Conservation (phyloP, 768 basidiomycete genomes). For the Kwoniella bestiolae region DNA sequence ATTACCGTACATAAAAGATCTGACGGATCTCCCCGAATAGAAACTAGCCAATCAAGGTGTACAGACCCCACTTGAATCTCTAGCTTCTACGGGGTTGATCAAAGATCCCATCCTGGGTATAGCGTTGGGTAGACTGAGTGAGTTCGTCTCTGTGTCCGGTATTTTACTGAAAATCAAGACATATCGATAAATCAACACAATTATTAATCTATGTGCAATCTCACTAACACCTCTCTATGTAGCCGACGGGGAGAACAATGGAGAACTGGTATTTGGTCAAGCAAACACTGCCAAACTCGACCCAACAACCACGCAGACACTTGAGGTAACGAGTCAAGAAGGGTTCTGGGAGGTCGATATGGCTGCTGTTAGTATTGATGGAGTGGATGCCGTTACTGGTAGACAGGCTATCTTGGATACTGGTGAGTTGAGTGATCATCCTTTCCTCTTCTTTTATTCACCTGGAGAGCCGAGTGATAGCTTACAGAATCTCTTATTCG, state of each 20-base stretch:
- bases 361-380: conserved; percentile 67
- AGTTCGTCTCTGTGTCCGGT: neutral
- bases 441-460: neutral
- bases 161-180: too few relatives aligned
- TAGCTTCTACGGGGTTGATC: conserved; percentile 67
- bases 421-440: conserved; percentile 62
- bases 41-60: conserved; percentile 68
- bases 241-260: conserved; percentile 55
- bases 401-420: conserved; percentile 78
- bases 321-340: conserved; percentile 15
- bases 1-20: neutral
- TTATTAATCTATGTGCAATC: too few relatives aligned
- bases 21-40: conserved; percentile 2
- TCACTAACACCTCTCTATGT: neutral
- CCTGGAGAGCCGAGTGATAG: neutral
- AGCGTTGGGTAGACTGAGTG: conserved; percentile 72
- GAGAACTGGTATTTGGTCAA: conserved; percentile 80
- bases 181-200: too few relatives aligned
- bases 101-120: conserved; percentile 71
- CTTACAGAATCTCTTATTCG: neutral
- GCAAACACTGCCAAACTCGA: conserved; percentile 74
- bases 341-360: conserved; percentile 78
- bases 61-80: conserved; percentile 72
- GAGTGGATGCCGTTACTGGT: conserved; percentile 57
- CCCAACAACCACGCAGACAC: conserved; percentile 59